phyloP scores from a whole-genome alignment of 2,329 filamentous ascomycete genomes.

The Scytalidium lignicola region DNA sequence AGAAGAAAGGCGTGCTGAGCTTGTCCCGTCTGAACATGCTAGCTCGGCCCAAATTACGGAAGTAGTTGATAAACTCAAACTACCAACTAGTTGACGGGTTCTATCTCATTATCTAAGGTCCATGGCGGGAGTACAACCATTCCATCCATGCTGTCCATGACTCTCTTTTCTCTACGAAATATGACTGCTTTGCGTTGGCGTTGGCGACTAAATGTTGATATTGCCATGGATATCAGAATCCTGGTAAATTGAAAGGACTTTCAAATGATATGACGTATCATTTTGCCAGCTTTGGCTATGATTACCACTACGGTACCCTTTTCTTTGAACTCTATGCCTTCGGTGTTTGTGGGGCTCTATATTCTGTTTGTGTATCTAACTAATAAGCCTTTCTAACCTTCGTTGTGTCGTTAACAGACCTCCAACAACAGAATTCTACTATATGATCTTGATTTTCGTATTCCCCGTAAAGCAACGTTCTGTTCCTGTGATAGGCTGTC shows the following conservation, averaged over 20 bases:
- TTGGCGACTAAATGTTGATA: neutral
- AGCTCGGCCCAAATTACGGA: conserved; percentile 53
- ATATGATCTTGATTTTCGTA: no score
- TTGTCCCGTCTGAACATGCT: conserved; percentile 58
- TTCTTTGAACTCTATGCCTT: neutral
- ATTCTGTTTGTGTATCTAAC: neutral
- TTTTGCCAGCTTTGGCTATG: neutral
- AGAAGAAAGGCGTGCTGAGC: conserved; percentile 48
- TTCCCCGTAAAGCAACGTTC: no score
- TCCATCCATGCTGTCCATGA: neutral
- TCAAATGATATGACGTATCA: neutral
- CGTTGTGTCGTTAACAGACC: no score
- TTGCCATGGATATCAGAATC: neutral
- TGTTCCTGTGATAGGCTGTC: no score
- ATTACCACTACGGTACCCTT: neutral
- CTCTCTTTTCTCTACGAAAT: neutral
- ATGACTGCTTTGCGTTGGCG: neutral
- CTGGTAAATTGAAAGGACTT: neutral
- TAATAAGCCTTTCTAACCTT: neutral
- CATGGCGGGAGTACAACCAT: neutral
- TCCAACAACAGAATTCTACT: no score
- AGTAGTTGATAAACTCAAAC: conserved; percentile 24
- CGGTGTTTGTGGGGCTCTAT: neutral
- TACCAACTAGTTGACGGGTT: neutral
- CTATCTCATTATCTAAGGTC: neutral